These are phyloP conservation scores for Hymenoscyphus occultus DNA, from an alignment of 2,329 filamentous ascomycete genomes.

Conservation along the genomic window DNA sequence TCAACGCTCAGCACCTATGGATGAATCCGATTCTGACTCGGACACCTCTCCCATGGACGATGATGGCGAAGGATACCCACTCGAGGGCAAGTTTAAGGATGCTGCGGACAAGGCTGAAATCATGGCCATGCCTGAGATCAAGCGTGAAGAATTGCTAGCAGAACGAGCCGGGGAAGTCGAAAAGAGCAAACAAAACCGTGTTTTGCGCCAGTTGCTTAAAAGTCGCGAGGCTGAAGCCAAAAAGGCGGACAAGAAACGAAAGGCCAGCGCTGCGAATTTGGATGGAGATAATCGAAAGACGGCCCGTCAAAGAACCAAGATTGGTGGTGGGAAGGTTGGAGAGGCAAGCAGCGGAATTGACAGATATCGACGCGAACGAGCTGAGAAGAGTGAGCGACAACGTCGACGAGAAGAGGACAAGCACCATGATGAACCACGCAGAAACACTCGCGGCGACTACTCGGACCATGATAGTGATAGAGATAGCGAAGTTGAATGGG, in stretches of 20 bases:
- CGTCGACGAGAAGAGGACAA: constrained; percentile 61
- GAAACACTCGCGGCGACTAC: constrained; percentile 47
- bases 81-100: constrained; percentile 82
- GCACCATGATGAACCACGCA: constrained; percentile 48
- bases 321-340: constrained; percentile 63
- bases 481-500: constrained; percentile 79
- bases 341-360: constrained; percentile 74
- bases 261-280: constrained; percentile 73
- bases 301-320: constrained; percentile 66
- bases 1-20: constrained; percentile 81
- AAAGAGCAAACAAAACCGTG: constrained; percentile 74
- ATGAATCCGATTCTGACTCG: constrained; percentile 79
- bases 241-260: constrained; percentile 63
- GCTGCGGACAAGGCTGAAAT: constrained; percentile 74
- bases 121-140: constrained; percentile 82
- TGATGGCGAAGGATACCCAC: constrained; percentile 69
- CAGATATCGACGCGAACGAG: constrained; percentile 56
- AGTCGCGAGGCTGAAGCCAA: constrained; percentile 62
- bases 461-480: constrained; percentile 63
- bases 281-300: constrained; percentile 76
- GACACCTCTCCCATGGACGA: constrained; percentile 51
- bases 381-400: constrained; percentile 62
- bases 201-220: constrained; percentile 73
- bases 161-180: constrained; percentile 83
- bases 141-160: constrained; percentile 85